phyloP scores from a whole-genome alignment of 2,329 filamentous ascomycete genomes.

The Emergomyces orientalis region DNA sequence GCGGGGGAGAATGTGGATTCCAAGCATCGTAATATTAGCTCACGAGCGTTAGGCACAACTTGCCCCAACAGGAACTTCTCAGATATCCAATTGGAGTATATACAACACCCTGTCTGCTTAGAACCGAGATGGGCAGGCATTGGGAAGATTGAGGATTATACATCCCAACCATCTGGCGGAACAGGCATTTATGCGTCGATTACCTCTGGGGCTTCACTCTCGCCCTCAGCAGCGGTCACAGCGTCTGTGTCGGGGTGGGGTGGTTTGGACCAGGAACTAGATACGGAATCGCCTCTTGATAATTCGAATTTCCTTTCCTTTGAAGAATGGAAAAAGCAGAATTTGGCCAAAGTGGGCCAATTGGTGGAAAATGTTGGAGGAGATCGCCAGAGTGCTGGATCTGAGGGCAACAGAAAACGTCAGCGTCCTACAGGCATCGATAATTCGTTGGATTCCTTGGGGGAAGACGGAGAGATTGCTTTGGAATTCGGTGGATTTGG shows the following conservation, averaged over 20 bases:
- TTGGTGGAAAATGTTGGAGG: slow-evolving; percentile 58
- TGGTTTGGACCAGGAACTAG: slow-evolving; percentile 39
- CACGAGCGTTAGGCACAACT: slow-evolving; percentile 14
- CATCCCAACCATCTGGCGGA: slow-evolving; percentile 6
- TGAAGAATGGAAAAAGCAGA: slow-evolving; percentile 96
- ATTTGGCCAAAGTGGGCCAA: slow-evolving; percentile 76
- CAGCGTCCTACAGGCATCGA: slow-evolving; percentile 45
- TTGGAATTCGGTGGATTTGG: slow-evolving; percentile 59
- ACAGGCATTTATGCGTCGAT: not conserved
- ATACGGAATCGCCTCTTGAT: slow-evolving; percentile 58
- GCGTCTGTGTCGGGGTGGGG: slow-evolving; percentile 1
- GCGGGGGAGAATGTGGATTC: slow-evolving; percentile 1
- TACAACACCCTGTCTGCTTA: slow-evolving; percentile 23
- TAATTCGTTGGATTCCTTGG: slow-evolving; percentile 66
- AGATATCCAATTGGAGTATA: slow-evolving; percentile 17
- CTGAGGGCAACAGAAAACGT: slow-evolving; percentile 43
- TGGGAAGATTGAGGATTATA: slow-evolving; percentile 5
- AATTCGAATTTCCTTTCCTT: slow-evolving; percentile 88
- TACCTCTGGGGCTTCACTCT: not conserved
- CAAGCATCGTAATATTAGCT: slow-evolving; percentile 9
- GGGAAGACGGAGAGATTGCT: slow-evolving; percentile 82
- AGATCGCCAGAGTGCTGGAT: slow-evolving; percentile 39
- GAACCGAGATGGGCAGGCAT: slow-evolving; percentile 15
- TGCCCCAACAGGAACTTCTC: slow-evolving; percentile 18
- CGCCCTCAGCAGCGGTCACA: not conserved